These are phyloP conservation scores for Citrus inodora DNA, from an alignment of 345 rosid species.

Conservation along the genomic window DNA sequence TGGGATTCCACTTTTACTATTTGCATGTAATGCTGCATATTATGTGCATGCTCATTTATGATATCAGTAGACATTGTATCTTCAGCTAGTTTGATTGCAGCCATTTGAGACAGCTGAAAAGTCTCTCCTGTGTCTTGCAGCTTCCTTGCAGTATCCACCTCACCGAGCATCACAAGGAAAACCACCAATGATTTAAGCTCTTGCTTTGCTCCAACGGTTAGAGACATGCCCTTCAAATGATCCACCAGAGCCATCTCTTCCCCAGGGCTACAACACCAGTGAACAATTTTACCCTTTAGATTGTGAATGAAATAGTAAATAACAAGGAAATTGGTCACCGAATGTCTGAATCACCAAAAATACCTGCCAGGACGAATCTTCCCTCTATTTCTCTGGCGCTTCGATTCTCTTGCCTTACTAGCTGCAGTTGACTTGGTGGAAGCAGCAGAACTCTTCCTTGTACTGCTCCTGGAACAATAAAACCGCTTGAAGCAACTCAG, in stretches of 20 bases:
- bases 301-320: neutral
- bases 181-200: conserved; percentile 77
- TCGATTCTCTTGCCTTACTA: conserved; percentile 63
- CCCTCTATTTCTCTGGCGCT: conserved; percentile 73
- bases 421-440: conserved; percentile 59
- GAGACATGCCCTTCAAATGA: conserved; percentile 84
- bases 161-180: conserved; percentile 69
- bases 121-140: conserved; percentile 66
- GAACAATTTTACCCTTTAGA: conserved; percentile 19
- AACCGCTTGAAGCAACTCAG: conserved; percentile 4
- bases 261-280: conserved; percentile 56
- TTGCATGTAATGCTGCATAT: conserved; percentile 49
- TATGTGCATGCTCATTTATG: conserved; percentile 54
- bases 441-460: conserved; percentile 71
- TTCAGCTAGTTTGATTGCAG: conserved; percentile 79
- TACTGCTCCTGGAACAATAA: conserved; percentile 40
- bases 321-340: conserved; percentile 1
- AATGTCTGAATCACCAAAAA: neutral
- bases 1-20: conserved; percentile 38
- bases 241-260: conserved; percentile 96
- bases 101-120: conserved; percentile 71
- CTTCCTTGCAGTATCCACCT: conserved; percentile 63
- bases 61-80: conserved; percentile 52
- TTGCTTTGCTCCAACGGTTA: conserved; percentile 59
- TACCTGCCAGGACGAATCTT: conserved; percentile 97